Evolutionary conservation across 441 rosid genomes (phyloP), one percentile per base, ranked within the genome.

Genomic region (Adansonia grandidieri): DNA sequence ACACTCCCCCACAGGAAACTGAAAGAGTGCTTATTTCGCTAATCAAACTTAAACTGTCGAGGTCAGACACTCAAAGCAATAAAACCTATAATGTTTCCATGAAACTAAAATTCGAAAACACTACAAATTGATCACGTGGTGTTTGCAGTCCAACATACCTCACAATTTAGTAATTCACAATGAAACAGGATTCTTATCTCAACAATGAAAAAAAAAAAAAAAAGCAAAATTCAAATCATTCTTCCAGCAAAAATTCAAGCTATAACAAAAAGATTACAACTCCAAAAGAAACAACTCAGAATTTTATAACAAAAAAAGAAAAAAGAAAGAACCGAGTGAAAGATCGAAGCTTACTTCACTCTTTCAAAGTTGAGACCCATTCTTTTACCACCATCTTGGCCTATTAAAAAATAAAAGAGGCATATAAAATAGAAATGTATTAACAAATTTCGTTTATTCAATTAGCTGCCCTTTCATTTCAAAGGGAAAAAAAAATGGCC

Each of bases 301-400:
- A 44, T 17, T 48, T 28, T 62, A 47, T n/a, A 17, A 48, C 5
- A 19, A 42, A 51, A 56, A 9, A 8, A n/a, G 0, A 54, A 4
- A 2, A 54, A 4, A 8, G 7, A 22, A 37, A 56, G 20, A 60
- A 60, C 5, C 45, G 50, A 67, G 28, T 51, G 17, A 42, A 50
- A 44, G 45, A 50, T 15, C 2, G 37, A 15, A 44, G 75, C 90
- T 88, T 89, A 93, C 96, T 91, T 89, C 9, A 91, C 89, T 79
- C 92, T 87, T 28, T 91, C 92, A 45, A 93, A 93, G 78, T 90
- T 91, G 40, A 90, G 91, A 78, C 97, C 96, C 94, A 91, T 89
- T 60, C 97, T 81, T 84, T 93, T 93, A 71, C 95, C 95, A 22
- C 95, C 91, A 73, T 90, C 96, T 84, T 90, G 96, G 67, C 93